These are phyloP conservation scores for Apophysomyces trapeziformis DNA, from an alignment of 371 early-diverging fungal genomes.

Conservation along the genomic window DNA sequence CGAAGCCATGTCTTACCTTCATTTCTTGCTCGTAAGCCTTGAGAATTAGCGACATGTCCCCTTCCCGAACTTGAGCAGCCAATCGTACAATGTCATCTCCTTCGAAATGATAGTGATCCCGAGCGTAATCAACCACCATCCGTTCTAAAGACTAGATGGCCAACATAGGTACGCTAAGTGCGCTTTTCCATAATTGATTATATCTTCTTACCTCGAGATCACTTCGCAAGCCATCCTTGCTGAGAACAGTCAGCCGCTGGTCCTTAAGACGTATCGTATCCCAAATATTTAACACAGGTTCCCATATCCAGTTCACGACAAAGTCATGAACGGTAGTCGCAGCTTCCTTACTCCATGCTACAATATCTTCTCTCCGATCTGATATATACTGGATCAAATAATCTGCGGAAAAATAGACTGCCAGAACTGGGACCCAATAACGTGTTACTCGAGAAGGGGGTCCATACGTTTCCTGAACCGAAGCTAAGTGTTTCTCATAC, in stretches of 20 bases:
- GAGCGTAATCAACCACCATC: constrained; percentile 88
- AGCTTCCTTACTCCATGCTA: constrained; percentile 45
- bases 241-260: constrained; percentile 71
- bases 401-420: constrained; percentile 44
- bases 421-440: constrained; percentile 64
- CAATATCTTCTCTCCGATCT: constrained; percentile 56
- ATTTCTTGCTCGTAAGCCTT: constrained; percentile 81
- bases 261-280: constrained; percentile 87
- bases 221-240: constrained; percentile 75
- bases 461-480: constrained; percentile 37
- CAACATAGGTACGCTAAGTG: neutral
- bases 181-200: neutral
- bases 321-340: constrained; percentile 63
- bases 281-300: constrained; percentile 77
- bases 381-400: constrained; percentile 41
- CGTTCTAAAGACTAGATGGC: constrained; percentile 74
- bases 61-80: constrained; percentile 60
- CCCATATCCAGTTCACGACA: constrained; percentile 77
- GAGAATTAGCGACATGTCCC: constrained; percentile 83
- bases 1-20: constrained; percentile 41
- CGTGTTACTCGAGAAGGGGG: constrained; percentile 54
- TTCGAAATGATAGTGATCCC: constrained; percentile 55
- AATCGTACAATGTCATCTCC: constrained; percentile 43
- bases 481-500: constrained; percentile 21
- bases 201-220: constrained; percentile 71